phyloP scores from a whole-genome alignment of 192 early-diverging fungal genomes.

The Mortierella antarctica region DNA sequence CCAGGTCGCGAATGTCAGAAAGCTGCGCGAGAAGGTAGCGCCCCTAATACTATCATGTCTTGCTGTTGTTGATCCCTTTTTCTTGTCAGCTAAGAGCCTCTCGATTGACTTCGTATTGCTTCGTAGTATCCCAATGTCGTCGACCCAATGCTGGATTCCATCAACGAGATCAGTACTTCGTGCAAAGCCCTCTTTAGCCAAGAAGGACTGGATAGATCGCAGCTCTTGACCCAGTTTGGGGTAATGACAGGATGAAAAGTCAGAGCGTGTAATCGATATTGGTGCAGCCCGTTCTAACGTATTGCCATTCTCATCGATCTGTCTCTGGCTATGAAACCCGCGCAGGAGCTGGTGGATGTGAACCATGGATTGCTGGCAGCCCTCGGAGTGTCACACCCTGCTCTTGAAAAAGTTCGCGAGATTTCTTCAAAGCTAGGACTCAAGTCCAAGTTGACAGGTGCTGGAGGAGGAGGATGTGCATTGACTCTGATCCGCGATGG shows the following conservation, averaged over 20 bases:
- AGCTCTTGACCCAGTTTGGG: slow-evolving; percentile 33
- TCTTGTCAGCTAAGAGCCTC: background rate
- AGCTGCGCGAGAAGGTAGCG: slow-evolving; percentile 59
- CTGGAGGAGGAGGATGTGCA: slow-evolving; percentile 97
- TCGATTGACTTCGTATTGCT: background rate
- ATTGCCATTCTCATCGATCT: background rate
- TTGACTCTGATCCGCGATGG: slow-evolving; percentile 79
- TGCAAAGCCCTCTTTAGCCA: slow-evolving; percentile 46
- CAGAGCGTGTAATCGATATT: background rate
- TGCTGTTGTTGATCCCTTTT: background rate
- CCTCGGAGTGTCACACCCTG: slow-evolving; percentile 86
- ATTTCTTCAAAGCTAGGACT: slow-evolving; percentile 72
- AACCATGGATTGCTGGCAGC: slow-evolving; percentile 87
- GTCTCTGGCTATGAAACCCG: background rate
- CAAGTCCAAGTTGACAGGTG: slow-evolving; percentile 93
- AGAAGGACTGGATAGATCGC: slow-evolving; percentile 20
- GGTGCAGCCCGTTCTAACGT: background rate
- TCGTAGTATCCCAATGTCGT: slow-evolving; percentile 65
- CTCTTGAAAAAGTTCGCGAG: slow-evolving; percentile 80
- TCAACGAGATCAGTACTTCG: slow-evolving; percentile 65
- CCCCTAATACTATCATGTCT: background rate
- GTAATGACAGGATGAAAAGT: slow-evolving; percentile 1
- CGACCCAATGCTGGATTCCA: slow-evolving; percentile 74
- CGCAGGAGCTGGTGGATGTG: slow-evolving; percentile 79
- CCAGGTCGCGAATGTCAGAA: slow-evolving; percentile 84